Percentiles rank a stretch among this genome's conserved stretches.
phyloP scores from a whole-genome alignment of 2,329 filamentous ascomycete species.

The Purpureocillium lavendulum region DNA sequence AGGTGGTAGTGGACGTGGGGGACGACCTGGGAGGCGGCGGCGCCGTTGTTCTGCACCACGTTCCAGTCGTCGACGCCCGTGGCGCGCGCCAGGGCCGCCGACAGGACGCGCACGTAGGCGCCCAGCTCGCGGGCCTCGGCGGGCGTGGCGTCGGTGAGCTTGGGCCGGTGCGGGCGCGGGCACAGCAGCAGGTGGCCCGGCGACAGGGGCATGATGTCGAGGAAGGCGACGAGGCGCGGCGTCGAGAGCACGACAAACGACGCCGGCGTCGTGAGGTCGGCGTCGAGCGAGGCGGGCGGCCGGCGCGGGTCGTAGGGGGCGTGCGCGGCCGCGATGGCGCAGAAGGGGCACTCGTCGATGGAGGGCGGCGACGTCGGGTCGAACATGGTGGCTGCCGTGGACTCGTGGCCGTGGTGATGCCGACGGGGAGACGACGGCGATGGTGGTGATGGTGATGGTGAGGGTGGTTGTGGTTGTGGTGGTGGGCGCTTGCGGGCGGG shows the following conservation, averaged over 20 bases:
- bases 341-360: slow-evolving; percentile 49
- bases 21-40: slow-evolving; percentile 83
- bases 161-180: slow-evolving; percentile 67
- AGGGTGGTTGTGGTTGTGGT: too few relatives aligned
- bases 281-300: slow-evolving; percentile 29
- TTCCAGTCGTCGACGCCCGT: slow-evolving; percentile 83
- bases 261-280: slow-evolving; percentile 29
- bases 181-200: slow-evolving; percentile 77
- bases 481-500: too few relatives aligned
- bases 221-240: slow-evolving; percentile 70
- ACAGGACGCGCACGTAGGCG: slow-evolving; percentile 60
- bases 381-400: slow-evolving; percentile 16
- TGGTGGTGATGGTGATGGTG: too few relatives aligned
- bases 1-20: slow-evolving; percentile 93
- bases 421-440: too few relatives aligned
- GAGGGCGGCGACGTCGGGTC: slow-evolving; percentile 24
- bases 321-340: slow-evolving; percentile 46
- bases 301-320: slow-evolving; percentile 33
- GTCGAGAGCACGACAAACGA: slow-evolving; percentile 70
- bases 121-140: slow-evolving; percentile 61
- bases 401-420: not conserved
- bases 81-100: slow-evolving; percentile 58
- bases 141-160: slow-evolving; percentile 61
- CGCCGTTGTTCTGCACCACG: slow-evolving; percentile 92
- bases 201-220: slow-evolving; percentile 87